Percentiles rank a stretch among this genome's conserved stretches.
Conservation (phyloP, 371 early-diverging fungal species). For the Zopfochytrium polystomum region DNA sequence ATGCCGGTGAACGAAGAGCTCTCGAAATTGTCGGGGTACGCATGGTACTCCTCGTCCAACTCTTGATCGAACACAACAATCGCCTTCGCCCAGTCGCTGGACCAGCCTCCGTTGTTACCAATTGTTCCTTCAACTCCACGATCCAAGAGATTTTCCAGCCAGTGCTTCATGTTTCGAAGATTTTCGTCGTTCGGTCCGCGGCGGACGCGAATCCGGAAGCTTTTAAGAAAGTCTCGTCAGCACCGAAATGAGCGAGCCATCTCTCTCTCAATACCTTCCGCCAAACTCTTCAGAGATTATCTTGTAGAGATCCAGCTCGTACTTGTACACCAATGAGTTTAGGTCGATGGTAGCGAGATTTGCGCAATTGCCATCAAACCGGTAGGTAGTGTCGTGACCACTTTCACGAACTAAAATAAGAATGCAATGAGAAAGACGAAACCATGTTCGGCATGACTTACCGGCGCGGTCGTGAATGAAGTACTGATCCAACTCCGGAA, state of each 20-base stretch:
- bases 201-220: constrained; percentile 39
- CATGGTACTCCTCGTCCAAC: constrained; percentile 21
- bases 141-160: constrained; percentile 37
- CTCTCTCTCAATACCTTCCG: constrained; percentile 18
- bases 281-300: constrained; percentile 49
- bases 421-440: not conserved
- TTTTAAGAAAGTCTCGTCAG: not conserved
- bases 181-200: constrained; percentile 37
- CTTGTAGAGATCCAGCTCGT: constrained; percentile 85
- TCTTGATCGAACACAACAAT: constrained; percentile 36
- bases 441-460: not conserved
- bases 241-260: not conserved
- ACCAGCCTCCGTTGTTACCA: constrained; percentile 51
- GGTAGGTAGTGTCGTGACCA: constrained; percentile 95
- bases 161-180: constrained; percentile 43
- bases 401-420: constrained; percentile 75
- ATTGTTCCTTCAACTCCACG: constrained; percentile 31
- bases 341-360: constrained; percentile 89
- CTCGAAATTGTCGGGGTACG: constrained; percentile 4
- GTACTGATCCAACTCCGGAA: constrained; percentile 87
- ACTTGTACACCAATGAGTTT: constrained; percentile 88
- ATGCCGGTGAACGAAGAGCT: constrained; percentile 1
- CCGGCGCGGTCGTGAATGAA: constrained; percentile 93
- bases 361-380: constrained; percentile 88
- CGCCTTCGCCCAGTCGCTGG: constrained; percentile 47